phyloP scores from a whole-genome alignment of 2,329 filamentous ascomycete genomes.

The Calonectria henricotiae region DNA sequence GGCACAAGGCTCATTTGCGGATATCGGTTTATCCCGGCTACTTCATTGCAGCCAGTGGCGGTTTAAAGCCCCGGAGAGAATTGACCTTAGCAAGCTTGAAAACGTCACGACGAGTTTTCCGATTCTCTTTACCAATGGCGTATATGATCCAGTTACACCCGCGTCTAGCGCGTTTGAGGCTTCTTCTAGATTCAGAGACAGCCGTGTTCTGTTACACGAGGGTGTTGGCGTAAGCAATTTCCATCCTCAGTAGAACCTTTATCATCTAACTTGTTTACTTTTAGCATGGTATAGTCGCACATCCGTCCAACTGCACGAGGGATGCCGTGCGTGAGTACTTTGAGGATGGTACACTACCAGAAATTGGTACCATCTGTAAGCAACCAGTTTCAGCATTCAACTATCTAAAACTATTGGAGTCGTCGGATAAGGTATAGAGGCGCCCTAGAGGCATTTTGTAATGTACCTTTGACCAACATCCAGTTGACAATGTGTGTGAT shows the following conservation, averaged over 20 bases:
- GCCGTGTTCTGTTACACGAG: constrained; percentile 1
- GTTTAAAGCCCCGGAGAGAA: not conserved
- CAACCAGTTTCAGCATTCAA: not conserved
- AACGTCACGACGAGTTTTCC: constrained; percentile 4
- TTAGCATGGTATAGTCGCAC: not conserved
- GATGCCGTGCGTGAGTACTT: not conserved
- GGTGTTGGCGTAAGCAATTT: not conserved
- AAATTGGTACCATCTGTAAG: not conserved
- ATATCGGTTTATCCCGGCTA: not conserved
- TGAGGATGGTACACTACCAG: not conserved
- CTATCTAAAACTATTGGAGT: not conserved
- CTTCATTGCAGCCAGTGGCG: not conserved
- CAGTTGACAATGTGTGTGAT: not conserved
- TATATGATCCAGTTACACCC: not conserved
- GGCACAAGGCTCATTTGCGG: constrained; percentile 1
- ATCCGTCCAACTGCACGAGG: not conserved
- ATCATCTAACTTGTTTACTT: not conserved
- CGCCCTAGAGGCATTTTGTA: not conserved
- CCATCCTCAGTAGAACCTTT: too few species aligned
- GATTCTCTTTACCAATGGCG: not conserved
- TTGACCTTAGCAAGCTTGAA: not conserved
- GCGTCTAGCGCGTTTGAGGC: not conserved
- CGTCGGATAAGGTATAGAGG: not conserved
- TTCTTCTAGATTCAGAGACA: not conserved
- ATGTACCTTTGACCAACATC: not conserved